phyloP scores from a whole-genome alignment of 2,329 filamentous ascomycete species.

The Pseudocercospora vitis region DNA sequence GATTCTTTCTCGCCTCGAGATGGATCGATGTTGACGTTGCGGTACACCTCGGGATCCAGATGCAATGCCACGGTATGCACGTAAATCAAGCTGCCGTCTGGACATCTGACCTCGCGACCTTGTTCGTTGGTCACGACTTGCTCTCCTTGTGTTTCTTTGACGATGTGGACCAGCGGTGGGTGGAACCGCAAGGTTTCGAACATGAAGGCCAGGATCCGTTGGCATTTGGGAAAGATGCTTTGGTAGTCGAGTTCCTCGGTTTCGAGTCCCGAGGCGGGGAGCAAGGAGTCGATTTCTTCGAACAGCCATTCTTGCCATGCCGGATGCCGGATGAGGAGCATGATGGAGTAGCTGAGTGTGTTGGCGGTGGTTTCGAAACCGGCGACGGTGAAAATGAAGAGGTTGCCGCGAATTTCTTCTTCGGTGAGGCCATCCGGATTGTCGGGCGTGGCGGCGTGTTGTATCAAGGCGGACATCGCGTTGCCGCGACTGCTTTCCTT shows the following conservation, averaged over 20 bases:
- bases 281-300: conserved; percentile 49
- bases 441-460: conserved; percentile 23
- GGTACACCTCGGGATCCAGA: conserved; percentile 27
- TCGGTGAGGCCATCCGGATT: conserved; percentile 35
- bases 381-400: conserved; percentile 50
- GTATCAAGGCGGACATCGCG: conserved; percentile 33
- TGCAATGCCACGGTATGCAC: conserved; percentile 40
- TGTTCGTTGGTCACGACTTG: conserved; percentile 36
- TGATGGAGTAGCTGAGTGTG: conserved; percentile 52
- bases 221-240: conserved; percentile 46
- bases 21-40: conserved; percentile 26
- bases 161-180: conserved; percentile 41
- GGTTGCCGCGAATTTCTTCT: conserved; percentile 46
- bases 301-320: conserved; percentile 55
- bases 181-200: conserved; percentile 50
- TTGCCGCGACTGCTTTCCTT: conserved; percentile 25
- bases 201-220: conserved; percentile 51
- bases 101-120: conserved; percentile 35
- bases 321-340: conserved; percentile 48
- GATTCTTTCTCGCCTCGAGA: conserved; percentile 9
- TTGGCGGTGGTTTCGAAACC: conserved; percentile 55
- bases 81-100: conserved; percentile 39
- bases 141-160: conserved; percentile 36
- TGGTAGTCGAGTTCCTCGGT: conserved; percentile 42
- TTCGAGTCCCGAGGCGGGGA: conserved; percentile 30